Evolutionary conservation across 108 stramenopile genomes (phyloP), one percentile per base, ranked within the genome.

Genomic region (Seminavis robusta): DNA sequence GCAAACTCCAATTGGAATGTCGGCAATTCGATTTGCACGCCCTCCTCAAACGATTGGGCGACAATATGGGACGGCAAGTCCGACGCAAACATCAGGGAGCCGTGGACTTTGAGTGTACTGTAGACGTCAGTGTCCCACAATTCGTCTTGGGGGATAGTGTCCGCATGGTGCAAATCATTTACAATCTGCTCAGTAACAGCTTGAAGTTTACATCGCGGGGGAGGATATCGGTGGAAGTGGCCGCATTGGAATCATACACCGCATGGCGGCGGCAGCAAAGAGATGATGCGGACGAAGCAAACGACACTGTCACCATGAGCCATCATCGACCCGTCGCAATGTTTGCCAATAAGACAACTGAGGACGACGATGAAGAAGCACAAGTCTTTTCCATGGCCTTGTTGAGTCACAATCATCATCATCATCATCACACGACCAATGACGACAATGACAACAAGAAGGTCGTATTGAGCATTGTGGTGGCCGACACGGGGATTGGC

Each of bases 131-230:
- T 3, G 68, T 70, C 0, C 63, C 63, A 25, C 30, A 13, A 26
- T 21, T 50, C 27, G 37, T 54, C 25, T 24, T 34, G 4, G 69
- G 54, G 3, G 69, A 70, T 50, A 24, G 51, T 5, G 47, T 47
- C 3, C 63, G 63, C n/a, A 5, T 72, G 13, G 43, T 63, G 17
- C 71, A 72, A 41, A 51, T 72, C n/a, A 27, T 50, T 2, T 62
- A 62, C 39, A 73, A 73, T 47, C 29, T 73, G 19, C 48, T 73
- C n/a, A 51, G 59, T 19, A 73, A 73, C 30, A 52, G 51, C 6
- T 33, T 33, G 4, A 73, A 73, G 31, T 73, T 73, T 25, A 67
- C 66, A 21, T 41, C 59, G 3, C 31, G 52, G 34, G 66, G 66
- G 10, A 32, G 23, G 9, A 50, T 67, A 11, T 8, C 36, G 36